Evolutionary conservation across 768 basidiomycete species (phyloP), one percentile per base, ranked within the genome.

Genomic region (Pleurotus tuoliensis): DNA sequence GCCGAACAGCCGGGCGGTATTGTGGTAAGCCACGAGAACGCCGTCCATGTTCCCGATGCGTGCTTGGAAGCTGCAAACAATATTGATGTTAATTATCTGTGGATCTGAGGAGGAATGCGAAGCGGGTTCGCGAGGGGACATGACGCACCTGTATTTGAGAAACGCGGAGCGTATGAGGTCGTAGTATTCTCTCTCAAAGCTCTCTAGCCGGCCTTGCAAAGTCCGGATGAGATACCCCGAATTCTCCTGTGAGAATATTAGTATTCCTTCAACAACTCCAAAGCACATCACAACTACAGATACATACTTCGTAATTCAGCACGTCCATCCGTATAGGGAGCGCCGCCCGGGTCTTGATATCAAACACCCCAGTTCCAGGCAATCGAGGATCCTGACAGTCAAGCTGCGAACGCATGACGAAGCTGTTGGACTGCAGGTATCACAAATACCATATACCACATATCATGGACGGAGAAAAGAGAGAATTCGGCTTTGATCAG

Each of bases 11-110:
- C 82, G 80, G 5, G 83, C 82, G 0, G 92, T 95, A 59, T 96
- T 97, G 65, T 93, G 91, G 65, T 90, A 92, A 18, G 92, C 86
- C 39, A 93, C 83, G 58, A 94, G 78, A 6, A 98, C 88, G 13
- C 96, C 96, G 65, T 97, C 94, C 96, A 98, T 98, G 66, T 88
- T 85, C 7, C 96, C 96, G 59, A 99, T 98, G 4, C 96, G 87
- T 2, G 83, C 95, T 78, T 99, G 96, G 74, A 98, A 88, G 61
- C 92, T 94, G 30, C 30, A 58, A n/a, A 41, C 22, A 34, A 27
- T 34, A 39, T 25, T 25, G 24, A 25, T 25, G 24, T 25, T 25
- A 5, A 25, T 25, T 25, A 25, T 25, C 5, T 25, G 24, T 5
- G 24, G 24, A 25, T 25, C 24, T 25, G 24, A 25, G 24, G 24